phyloP scores from a whole-genome alignment of 257 asterid genomes.

The Lavandula angustifolia region DNA sequence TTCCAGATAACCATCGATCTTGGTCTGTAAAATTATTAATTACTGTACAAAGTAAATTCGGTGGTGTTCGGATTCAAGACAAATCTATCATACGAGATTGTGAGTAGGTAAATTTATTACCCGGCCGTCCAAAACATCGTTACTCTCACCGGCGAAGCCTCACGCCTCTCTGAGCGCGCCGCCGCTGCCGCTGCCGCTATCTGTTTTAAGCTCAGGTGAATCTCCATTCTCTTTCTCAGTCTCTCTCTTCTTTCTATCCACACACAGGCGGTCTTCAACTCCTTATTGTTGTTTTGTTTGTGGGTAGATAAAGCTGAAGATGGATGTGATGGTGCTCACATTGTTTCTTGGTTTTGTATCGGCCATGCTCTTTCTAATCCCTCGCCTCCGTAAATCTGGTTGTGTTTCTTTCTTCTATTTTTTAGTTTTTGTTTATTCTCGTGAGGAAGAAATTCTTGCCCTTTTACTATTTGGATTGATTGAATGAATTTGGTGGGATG shows the following conservation, averaged over 20 bases:
- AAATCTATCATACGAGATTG: too few relatives aligned
- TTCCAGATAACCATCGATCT: too few relatives aligned
- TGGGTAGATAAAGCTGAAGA: conserved; percentile 35
- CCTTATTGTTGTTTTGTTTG: not conserved
- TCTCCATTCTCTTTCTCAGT: not conserved
- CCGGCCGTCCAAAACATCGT: not conserved
- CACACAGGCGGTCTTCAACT: not conserved
- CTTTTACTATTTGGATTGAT: conserved; percentile 7
- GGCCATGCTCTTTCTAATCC: conserved; percentile 44
- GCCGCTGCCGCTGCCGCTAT: conserved; percentile 27
- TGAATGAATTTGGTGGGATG: conserved; percentile 35
- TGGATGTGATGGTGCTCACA: conserved; percentile 55
- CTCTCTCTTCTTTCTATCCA: too few relatives aligned
- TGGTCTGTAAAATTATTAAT: too few relatives aligned
- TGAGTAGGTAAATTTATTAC: too few relatives aligned
- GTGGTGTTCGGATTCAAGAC: too few relatives aligned
- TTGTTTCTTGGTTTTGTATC: conserved; percentile 55
- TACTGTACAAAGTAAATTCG: too few relatives aligned
- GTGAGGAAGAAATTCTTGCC: not conserved
- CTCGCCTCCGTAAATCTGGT: conserved; percentile 66
- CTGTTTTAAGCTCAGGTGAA: not conserved
- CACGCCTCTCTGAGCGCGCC: not conserved
- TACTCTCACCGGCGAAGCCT: conserved; percentile 5
- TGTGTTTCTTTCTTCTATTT: not conserved
- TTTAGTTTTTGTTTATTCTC: too few relatives aligned